Evolutionary conservation across 2,329 filamentous ascomycete species (phyloP), one percentile per base, ranked within the genome.

Genomic region (Calycina herbarum): DNA sequence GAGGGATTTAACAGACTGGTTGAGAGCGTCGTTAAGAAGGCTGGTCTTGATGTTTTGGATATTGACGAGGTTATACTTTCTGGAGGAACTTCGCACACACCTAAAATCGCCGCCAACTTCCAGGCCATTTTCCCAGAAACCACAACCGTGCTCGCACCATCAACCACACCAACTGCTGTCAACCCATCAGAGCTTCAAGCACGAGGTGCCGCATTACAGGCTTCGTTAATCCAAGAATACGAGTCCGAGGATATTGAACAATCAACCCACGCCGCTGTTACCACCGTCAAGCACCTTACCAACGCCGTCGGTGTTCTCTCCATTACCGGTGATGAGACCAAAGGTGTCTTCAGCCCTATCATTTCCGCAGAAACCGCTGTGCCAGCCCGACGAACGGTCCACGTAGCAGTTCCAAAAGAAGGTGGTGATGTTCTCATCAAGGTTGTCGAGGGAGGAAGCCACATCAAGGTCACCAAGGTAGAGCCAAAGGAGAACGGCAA

Each of bases 51-150:
- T 77, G 86, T 96, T 64, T 87, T 98, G 69, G 94, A 99, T 77
- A 87, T 99, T 66, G 91, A 97, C 76, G 93, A 97, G 83, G 91
- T 98, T 72, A 93, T 99, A 77, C 88, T 98, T 73, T 91, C 92
- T 59, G 95, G 95, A 72, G 95, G 95, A 74, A 92, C 92, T 69
- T 91, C 94, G 4, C 94, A 99, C 83, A 97, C 92, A 0, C 95
- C 95, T 69, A 93, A 94, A 81, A 91, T 98, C 72, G 94, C 95
- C 69, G 84, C 86, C 74, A 92, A 95, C 79, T 81, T 97, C 72
- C 82, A 86, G 76, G 82, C 82, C 72, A 86, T 94, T 78, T 99
- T 99, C 88, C 89, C 93, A 64, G 86, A 90, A 75, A 86, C 84
- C 65, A 96, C 94, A 67, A 81, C 81, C 58, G 86, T 99, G 73